Percentiles rank a stretch among this genome's conserved stretches.
These are phyloP conservation scores for Monosporozyma solicola DNA, from an alignment of 805 yeast genomes.

Conservation along the genomic window DNA sequence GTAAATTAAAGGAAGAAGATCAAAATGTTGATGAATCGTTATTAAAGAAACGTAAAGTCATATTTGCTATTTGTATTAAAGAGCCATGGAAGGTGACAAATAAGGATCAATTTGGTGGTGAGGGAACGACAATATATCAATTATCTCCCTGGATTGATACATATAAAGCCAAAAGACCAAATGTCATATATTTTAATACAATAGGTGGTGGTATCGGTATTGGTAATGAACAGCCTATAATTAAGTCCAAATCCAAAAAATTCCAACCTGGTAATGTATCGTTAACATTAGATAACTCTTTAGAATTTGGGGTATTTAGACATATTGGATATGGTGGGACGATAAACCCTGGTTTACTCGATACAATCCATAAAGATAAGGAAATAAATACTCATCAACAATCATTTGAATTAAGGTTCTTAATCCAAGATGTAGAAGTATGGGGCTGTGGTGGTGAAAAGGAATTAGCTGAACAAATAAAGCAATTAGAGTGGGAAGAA, in stretches of 20 bases:
- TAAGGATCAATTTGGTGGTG: slow-evolving; percentile 63
- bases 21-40: slow-evolving; percentile 14
- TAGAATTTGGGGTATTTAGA: slow-evolving; percentile 77
- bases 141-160: slow-evolving; percentile 57
- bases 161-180: slow-evolving; percentile 34
- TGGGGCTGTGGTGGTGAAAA: slow-evolving; percentile 85
- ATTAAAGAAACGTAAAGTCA: slow-evolving; percentile 32
- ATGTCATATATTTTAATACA: slow-evolving; percentile 57
- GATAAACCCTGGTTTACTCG: slow-evolving; percentile 31
- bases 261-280: slow-evolving; percentile 71
- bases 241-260: slow-evolving; percentile 37
- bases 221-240: slow-evolving; percentile 60
- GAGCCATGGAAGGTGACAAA: slow-evolving; percentile 74
- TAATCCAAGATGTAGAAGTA: slow-evolving; percentile 71
- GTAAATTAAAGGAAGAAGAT: slow-evolving; percentile 31
- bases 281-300: slow-evolving; percentile 61
- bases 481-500: slow-evolving; percentile 87
- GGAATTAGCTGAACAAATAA: slow-evolving; percentile 67
- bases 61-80: slow-evolving; percentile 55
- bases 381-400: slow-evolving; percentile 7
- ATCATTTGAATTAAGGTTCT: slow-evolving; percentile 57
- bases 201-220: slow-evolving; percentile 76
- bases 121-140: slow-evolving; percentile 49
- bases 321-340: slow-evolving; percentile 52
- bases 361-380: slow-evolving; percentile 14